phyloP scores from a whole-genome alignment of 75 land plant species.

The Adiantum capillusveneris region DNA sequence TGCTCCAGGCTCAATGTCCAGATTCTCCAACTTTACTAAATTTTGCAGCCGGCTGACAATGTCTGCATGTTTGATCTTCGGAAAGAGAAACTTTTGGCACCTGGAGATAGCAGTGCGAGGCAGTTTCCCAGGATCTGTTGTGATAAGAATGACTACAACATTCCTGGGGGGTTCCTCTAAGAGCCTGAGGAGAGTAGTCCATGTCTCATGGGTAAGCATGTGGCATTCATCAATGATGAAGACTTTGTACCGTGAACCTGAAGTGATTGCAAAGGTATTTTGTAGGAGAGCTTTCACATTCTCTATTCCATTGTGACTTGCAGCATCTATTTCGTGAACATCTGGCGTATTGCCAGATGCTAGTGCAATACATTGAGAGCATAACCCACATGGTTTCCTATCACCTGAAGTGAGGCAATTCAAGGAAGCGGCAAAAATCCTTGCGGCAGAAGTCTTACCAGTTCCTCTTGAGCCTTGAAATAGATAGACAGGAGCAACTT shows the following conservation, averaged over 20 bases:
- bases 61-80: slow-evolving; percentile 59
- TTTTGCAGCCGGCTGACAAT: slow-evolving; percentile 38
- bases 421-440: slow-evolving; percentile 27
- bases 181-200: slow-evolving; percentile 49
- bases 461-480: slow-evolving; percentile 34
- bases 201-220: slow-evolving; percentile 39
- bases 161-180: slow-evolving; percentile 45
- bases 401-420: slow-evolving; percentile 9
- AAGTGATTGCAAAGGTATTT: slow-evolving; percentile 14
- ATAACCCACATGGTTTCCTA: slow-evolving; percentile 51
- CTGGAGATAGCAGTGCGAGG: slow-evolving; percentile 46
- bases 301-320: slow-evolving; percentile 28
- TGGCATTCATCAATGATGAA: slow-evolving; percentile 72
- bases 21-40: slow-evolving; percentile 35
- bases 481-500: slow-evolving; percentile 27
- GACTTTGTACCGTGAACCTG: slow-evolving; percentile 41
- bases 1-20: slow-evolving; percentile 50
- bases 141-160: slow-evolving; percentile 68
- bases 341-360: slow-evolving; percentile 35
- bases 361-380: slow-evolving; percentile 42
- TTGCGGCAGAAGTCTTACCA: slow-evolving; percentile 28
- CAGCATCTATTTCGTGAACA: slow-evolving; percentile 48
- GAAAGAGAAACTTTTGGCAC: slow-evolving; percentile 56
- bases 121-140: slow-evolving; percentile 47
- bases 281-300: slow-evolving; percentile 25